A percentile compares a stretch with the other conserved stretches of the same genome.
These are phyloP conservation scores for Vaccinium vitisidaea DNA, from an alignment of 148 eudicot genomes.

Conservation along the genomic window DNA sequence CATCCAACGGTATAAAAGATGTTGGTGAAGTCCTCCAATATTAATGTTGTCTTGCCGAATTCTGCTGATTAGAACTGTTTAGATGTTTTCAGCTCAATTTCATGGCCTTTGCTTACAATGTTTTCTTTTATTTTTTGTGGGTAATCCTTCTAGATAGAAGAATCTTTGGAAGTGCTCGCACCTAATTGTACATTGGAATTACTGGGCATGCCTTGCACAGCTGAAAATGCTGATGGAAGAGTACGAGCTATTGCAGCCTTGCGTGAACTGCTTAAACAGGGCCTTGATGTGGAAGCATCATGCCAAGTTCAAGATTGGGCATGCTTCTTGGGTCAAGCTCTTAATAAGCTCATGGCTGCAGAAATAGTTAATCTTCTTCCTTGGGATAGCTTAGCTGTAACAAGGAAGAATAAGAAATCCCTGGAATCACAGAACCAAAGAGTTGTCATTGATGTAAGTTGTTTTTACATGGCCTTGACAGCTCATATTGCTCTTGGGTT, in stretches of 20 bases:
- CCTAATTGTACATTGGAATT: slow-evolving; percentile 95
- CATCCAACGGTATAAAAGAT: background rate
- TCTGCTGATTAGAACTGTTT: slow-evolving; percentile 11
- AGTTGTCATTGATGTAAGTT: slow-evolving; percentile 74
- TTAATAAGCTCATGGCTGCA: slow-evolving; percentile 72
- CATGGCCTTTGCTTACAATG: background rate
- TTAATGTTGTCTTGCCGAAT: background rate
- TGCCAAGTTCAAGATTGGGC: slow-evolving; percentile 95
- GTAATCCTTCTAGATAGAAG: slow-evolving; percentile 65
- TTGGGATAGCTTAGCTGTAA: slow-evolving; percentile 84
- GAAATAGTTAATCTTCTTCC: slow-evolving; percentile 93
- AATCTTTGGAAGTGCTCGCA: slow-evolving; percentile 88
- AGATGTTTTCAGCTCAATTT: background rate
- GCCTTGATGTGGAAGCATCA: slow-evolving; percentile 77
- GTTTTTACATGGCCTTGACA: slow-evolving; percentile 70
- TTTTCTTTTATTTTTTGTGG: background rate
- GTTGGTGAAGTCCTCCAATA: background rate
- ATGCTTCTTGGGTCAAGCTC: slow-evolving; percentile 77
- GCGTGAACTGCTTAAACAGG: slow-evolving; percentile 87
- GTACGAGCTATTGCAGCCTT: slow-evolving; percentile 86
- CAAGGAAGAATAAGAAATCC: slow-evolving; percentile 88
- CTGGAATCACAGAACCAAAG: slow-evolving; percentile 92
- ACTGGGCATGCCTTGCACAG: slow-evolving; percentile 74
- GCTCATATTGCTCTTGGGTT: slow-evolving; percentile 94
- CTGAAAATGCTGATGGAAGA: slow-evolving; percentile 87